Base-by-base conservation (phyloP, 2,329 filamentous ascomycete species). In the Elsinoe fawcettii region DNA sequence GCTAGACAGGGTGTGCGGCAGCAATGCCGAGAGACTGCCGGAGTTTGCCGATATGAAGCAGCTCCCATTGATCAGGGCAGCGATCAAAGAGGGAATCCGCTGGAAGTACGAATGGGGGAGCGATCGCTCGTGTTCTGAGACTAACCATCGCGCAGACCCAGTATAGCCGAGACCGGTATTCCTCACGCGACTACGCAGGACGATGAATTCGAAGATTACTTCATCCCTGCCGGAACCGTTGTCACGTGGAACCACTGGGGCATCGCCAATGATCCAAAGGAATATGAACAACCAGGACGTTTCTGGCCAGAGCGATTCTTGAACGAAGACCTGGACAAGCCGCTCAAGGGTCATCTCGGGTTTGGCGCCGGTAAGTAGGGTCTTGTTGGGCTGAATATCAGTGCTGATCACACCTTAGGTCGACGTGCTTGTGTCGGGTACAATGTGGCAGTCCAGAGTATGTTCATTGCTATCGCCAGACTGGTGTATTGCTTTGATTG, bases 291-390 rank as follows among this genome's bases (percentile, higher is more conserved):
- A 14, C 58, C 64, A 14, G 18, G 60, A 22, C 55, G 60, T 9
- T 66, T 65, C 51, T 64, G 59, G 58, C 65, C 63, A 14, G 64
- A 66, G n/a, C 27, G 64, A 8, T 67, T 63, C 58, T 36, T 65
- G 16, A 62, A 66, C 30, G 60, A 60, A 22, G 61, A 63, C 39
- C 54, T 64, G n/a, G 60, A 60, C 37, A 63, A 67, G 57, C 60
- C 63, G n/a, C 46, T 66, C 20, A 63, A 63, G 20, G 67, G 67
- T 14, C 66, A 69, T 54, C 67, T 62, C 60, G 58, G 58, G n/a
- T 66, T 66, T 58, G 64, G 63, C 11, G 30, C 49, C 8, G 49
- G 49, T 25, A 25, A 32, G 25, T 34, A 25, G 4, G 14, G n/a
- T 6, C n/a, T 14, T 5, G 2, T 7, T 25, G 25, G n/a, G 2